Evolutionary conservation across 1,139 yeast genomes (phyloP).

Genomic region (Sugiyamaella japonica): DNA sequence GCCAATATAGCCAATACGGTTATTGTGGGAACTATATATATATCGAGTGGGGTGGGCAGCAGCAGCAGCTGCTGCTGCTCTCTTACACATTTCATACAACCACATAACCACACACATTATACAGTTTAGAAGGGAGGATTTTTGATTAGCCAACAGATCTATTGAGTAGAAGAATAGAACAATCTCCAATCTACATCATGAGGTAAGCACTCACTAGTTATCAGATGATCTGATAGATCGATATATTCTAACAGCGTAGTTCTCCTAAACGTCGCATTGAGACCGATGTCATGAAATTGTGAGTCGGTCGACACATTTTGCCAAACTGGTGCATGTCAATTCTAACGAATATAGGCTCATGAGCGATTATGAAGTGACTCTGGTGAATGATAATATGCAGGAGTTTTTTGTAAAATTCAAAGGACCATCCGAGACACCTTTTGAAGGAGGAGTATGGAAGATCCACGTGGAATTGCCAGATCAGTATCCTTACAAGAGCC

Average conservation of each 20-base stretch:
- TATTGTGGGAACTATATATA: slow-evolving; percentile 3
- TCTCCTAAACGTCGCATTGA: slow-evolving; percentile 88
- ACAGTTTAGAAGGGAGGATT: background rate
- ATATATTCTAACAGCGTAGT: slow-evolving; percentile 40
- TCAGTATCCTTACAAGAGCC: slow-evolving; percentile 93
- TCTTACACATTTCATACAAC: background rate
- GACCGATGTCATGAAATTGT: slow-evolving; percentile 94
- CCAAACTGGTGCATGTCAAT: background rate
- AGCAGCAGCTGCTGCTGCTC: background rate
- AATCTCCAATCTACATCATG: background rate
- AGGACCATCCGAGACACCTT: slow-evolving; percentile 89
- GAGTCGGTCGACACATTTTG: slow-evolving; percentile 34
- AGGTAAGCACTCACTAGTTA: background rate
- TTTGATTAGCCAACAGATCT: background rate
- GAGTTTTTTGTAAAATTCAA: slow-evolving; percentile 82
- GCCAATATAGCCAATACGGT: background rate
- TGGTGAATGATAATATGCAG: slow-evolving; percentile 85
- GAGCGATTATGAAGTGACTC: slow-evolving; percentile 89
- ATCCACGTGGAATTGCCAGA: slow-evolving; percentile 93
- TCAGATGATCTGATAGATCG: background rate
- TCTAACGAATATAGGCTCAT: slow-evolving; percentile 50
- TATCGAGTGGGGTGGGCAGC: background rate
- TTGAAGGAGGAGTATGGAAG: slow-evolving; percentile 89
- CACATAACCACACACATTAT: background rate
- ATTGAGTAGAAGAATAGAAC: background rate